Percentiles rank a stretch among this genome's conserved stretches.
Evolutionary conservation across 2,329 filamentous ascomycete genomes (phyloP).

Genomic region (Hypocreales sp.): DNA sequence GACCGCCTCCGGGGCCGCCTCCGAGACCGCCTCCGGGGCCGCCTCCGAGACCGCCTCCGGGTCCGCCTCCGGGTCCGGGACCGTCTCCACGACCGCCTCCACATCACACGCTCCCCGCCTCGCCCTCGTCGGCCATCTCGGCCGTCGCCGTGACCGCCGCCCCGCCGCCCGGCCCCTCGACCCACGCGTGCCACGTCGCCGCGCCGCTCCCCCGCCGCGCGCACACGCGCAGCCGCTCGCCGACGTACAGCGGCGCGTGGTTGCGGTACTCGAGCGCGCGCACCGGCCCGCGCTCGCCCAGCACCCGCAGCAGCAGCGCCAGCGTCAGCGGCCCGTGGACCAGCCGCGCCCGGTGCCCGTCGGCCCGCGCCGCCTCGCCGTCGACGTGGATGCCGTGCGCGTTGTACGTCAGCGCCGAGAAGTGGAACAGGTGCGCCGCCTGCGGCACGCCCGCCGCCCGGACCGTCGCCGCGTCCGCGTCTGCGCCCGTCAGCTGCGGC

Average conservation of each 20-base stretch:
- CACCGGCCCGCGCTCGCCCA: conserved; percentile 17
- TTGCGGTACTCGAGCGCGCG: conserved; percentile 62
- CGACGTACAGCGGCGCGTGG: conserved; percentile 63
- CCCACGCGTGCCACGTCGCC: conserved; percentile 45
- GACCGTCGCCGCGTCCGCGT: conserved; percentile 18
- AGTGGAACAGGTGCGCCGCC: conserved; percentile 69
- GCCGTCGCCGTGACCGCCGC: conserved; percentile 46
- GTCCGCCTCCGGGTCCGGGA: too few species aligned
- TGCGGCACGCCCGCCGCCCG: too few species aligned
- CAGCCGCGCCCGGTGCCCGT: conserved; percentile 60
- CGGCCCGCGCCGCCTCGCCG: conserved; percentile 50
- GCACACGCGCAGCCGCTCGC: conserved; percentile 56
- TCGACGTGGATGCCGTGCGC: conserved; percentile 85
- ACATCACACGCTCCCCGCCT: too few species aligned
- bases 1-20: too few species aligned
- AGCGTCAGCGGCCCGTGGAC: conserved; percentile 80
- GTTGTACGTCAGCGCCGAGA: conserved; percentile 84
- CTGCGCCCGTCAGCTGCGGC: too few species aligned
- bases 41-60: too few species aligned
- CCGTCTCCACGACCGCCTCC: too few species aligned
- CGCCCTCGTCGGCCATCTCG: too few species aligned
- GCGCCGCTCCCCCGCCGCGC: conserved; percentile 26
- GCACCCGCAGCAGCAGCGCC: conserved; percentile 56
- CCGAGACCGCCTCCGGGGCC: too few species aligned
- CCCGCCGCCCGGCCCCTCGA: conserved; percentile 44